These are phyloP conservation scores for Neostapfia colusana DNA, from an alignment of 176 grass and related monocot genomes.

Conservation along the genomic window DNA sequence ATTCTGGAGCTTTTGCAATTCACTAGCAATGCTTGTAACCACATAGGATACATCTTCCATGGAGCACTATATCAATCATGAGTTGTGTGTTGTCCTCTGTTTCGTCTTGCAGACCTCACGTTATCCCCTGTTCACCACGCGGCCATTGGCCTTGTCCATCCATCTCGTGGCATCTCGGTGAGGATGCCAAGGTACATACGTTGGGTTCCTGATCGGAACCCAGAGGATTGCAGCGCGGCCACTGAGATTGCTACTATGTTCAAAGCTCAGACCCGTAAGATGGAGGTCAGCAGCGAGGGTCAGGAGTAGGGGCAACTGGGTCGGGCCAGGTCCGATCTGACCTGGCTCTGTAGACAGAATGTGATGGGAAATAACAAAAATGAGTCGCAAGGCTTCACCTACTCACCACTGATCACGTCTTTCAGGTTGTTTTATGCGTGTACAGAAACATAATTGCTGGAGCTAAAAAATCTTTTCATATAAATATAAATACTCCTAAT, in stretches of 20 bases:
- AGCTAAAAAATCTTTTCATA: background rate
- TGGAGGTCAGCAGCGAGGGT: constrained; percentile 50
- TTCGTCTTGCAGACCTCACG: constrained; percentile 60
- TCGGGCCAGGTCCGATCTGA: background rate
- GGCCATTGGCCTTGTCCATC: constrained; percentile 31
- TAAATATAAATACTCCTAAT: background rate
- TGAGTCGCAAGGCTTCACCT: background rate
- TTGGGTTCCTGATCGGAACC: constrained; percentile 51
- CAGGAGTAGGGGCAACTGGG: constrained; percentile 9
- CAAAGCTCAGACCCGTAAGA: constrained; percentile 73
- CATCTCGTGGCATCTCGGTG: too few species aligned
- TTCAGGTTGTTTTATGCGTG: constrained; percentile 15
- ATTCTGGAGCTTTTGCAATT: background rate
- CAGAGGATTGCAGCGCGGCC: constrained; percentile 69
- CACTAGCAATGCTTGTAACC: background rate
- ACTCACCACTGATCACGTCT: background rate
- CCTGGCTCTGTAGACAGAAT: background rate
- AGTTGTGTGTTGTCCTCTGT: background rate
- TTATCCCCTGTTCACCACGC: constrained; percentile 86
- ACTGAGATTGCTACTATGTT: constrained; percentile 71
- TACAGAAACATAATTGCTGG: constrained; percentile 21
- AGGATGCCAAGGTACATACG: constrained; percentile 74
- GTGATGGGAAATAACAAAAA: background rate
- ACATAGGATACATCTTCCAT: background rate
- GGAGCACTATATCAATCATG: background rate